phyloP scores from a whole-genome alignment of 2,329 filamentous ascomycete species.

The Albophoma yamanashiensis region DNA sequence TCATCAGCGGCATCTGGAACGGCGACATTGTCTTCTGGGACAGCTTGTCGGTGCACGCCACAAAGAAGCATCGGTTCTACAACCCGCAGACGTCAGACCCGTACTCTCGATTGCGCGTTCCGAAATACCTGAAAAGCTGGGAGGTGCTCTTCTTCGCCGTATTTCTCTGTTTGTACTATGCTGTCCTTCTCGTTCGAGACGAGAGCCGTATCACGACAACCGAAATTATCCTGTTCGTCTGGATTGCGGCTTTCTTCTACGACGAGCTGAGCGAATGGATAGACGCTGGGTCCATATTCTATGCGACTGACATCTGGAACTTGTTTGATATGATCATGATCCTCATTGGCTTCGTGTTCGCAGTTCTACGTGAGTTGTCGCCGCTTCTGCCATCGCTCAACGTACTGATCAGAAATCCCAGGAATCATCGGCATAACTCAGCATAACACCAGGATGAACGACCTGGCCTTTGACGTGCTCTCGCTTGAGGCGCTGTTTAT shows the following conservation, averaged over 20 bases:
- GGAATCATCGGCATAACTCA: constrained; percentile 30
- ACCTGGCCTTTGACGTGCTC: constrained; percentile 80
- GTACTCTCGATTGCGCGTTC: constrained; percentile 66
- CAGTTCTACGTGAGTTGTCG: constrained; percentile 52
- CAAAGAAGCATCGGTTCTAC: constrained; percentile 69
- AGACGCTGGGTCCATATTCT: constrained; percentile 80
- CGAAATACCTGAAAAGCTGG: constrained; percentile 75
- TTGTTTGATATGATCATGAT: constrained; percentile 67
- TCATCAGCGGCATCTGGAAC: constrained; percentile 76
- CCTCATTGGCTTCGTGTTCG: constrained; percentile 58
- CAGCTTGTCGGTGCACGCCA: constrained; percentile 58
- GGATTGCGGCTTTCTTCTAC: constrained; percentile 80
- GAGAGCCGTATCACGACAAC: constrained; percentile 52
- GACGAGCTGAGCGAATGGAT: constrained; percentile 78
- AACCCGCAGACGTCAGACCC: constrained; percentile 56
- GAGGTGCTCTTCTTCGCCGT: constrained; percentile 71
- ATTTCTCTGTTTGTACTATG: constrained; percentile 74
- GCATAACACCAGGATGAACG: constrained; percentile 51
- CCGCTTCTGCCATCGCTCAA: background rate
- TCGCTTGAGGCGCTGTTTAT: constrained; percentile 83
- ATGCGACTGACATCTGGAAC: constrained; percentile 75
- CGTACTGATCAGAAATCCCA: constrained; percentile 7
- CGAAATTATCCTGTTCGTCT: constrained; percentile 70
- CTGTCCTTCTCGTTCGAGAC: constrained; percentile 68
- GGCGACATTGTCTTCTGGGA: constrained; percentile 87